phyloP scores from a whole-genome alignment of 768 basidiomycete species.

The Coprinellus aureogranulatus region DNA sequence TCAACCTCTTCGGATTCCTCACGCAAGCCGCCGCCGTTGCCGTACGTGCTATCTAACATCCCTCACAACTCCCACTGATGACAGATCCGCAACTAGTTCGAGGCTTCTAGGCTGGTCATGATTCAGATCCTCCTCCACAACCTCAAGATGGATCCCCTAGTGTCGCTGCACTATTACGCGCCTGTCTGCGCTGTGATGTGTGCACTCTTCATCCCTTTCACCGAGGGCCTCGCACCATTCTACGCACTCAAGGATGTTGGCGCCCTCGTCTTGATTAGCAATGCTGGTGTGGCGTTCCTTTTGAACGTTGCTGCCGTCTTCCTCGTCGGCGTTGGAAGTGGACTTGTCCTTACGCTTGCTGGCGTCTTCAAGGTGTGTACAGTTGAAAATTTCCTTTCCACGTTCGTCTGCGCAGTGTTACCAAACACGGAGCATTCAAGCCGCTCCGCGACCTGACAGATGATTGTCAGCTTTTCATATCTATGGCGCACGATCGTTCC shows the following conservation, averaged over 20 bases:
- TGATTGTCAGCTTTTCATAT: no score
- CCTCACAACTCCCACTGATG: neutral
- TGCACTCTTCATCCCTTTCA: constrained; percentile 81
- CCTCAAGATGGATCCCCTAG: constrained; percentile 95
- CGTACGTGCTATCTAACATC: constrained; percentile 44
- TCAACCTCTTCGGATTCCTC: constrained; percentile 84
- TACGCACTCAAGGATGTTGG: constrained; percentile 65
- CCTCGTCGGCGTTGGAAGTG: constrained; percentile 84
- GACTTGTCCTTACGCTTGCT: constrained; percentile 86
- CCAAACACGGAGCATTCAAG: no score
- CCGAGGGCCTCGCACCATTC: constrained; percentile 88
- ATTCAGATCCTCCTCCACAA: constrained; percentile 94
- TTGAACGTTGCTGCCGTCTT: constrained; percentile 94
- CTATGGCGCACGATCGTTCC: no score
- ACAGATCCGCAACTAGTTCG: constrained; percentile 54
- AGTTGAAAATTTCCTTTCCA: constrained; percentile 15
- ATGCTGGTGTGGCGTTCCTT: constrained; percentile 84
- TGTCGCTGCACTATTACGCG: constrained; percentile 94
- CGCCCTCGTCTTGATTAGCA: constrained; percentile 70
- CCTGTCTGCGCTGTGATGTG: constrained; percentile 94
- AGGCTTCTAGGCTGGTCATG: constrained; percentile 92
- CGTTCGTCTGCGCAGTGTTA: no score
- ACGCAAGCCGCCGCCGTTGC: constrained; percentile 84
- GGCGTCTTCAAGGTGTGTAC: constrained; percentile 93
- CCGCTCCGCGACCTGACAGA: no score